Base-by-base conservation (phyloP, 1,284 basidiomycete genomes). In the Psilocybe mexicana region DNA sequence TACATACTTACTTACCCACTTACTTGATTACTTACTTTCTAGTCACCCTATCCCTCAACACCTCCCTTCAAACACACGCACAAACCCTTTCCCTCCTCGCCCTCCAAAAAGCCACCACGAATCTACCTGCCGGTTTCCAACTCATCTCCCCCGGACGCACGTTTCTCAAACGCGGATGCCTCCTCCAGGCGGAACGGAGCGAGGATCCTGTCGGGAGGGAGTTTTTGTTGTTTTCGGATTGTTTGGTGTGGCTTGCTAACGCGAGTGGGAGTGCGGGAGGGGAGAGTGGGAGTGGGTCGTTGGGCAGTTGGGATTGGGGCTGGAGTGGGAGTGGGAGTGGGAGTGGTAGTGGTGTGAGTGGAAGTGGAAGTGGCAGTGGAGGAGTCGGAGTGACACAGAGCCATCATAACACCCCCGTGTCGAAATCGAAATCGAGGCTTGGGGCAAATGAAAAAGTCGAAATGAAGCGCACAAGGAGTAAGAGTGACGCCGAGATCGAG, bases 221-320 rank as follows among this genome's bases (percentile, higher is more conserved):
- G 59, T 90, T 94, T 67, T 75, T 94, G 11, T 79, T 95, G 0
- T 92, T 95, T 69, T 89, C 86, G 6, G 93, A 95, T 70, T 87
- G 86, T 63, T 71, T 95, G 18, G 66, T 94, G 26, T 94, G 92
- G 86, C 79, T 93, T 28, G 84, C 83, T 18, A 18, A n/a, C 76
- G 72, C 53, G 79, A 76, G 55, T 87, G 78, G 47, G 57, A 51
- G 30, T 4, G 30, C 30, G 30, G 30, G 18, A 18, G 18, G 18
- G 18, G 18, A 18, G 18, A 18, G 18, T 18, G 18, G 18, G 18
- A 18, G 18, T 18, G 18, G 18, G 4, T 52, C 58, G 2, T 69
- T 72, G 55, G 63, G 67, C 25, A 65, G 69, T 18, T 73, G 72
- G 67, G 72, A 66, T 54, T 66, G 66, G 70, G 72, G 73, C 28